Percentiles rank a stretch among this genome's conserved stretches.
Conservation (phyloP, 2,329 filamentous ascomycete genomes). For the Cyphellophora europaea region DNA sequence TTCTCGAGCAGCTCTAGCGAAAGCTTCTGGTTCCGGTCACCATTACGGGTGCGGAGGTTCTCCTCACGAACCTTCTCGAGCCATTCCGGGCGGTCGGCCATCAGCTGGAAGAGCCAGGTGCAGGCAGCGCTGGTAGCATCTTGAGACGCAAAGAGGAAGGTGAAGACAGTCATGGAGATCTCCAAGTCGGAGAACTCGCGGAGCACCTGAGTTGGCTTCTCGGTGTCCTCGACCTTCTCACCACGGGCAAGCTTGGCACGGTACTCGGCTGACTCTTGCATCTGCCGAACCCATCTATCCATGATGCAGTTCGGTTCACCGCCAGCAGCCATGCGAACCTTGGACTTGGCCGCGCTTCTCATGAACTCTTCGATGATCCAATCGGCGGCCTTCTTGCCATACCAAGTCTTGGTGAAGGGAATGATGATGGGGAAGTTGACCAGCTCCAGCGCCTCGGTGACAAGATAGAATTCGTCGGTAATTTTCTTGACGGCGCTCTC, state of each 20-base stretch:
- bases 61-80: slow-evolving; percentile 86
- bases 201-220: slow-evolving; percentile 75
- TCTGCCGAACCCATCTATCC: slow-evolving; percentile 85
- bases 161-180: slow-evolving; percentile 88
- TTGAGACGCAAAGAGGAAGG: slow-evolving; percentile 94
- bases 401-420: slow-evolving; percentile 92
- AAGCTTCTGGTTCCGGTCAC: slow-evolving; percentile 60
- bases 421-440: slow-evolving; percentile 98
- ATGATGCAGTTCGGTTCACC: slow-evolving; percentile 85
- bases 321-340: slow-evolving; percentile 81
- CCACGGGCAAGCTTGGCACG: slow-evolving; percentile 68
- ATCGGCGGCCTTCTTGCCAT: slow-evolving; percentile 89
- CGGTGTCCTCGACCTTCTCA: slow-evolving; percentile 54
- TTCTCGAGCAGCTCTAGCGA: slow-evolving; percentile 81
- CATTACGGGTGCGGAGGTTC: slow-evolving; percentile 67
- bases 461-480: slow-evolving; percentile 91
- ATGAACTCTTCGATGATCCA: slow-evolving; percentile 84
- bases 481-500: slow-evolving; percentile 89
- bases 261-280: slow-evolving; percentile 78
- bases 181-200: slow-evolving; percentile 85
- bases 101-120: slow-evolving; percentile 92
- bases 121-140: slow-evolving; percentile 89
- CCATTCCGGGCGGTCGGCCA: slow-evolving; percentile 87
- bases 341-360: slow-evolving; percentile 87
- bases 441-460: slow-evolving; percentile 88